These are phyloP conservation scores for Skeletonema menzelii DNA, from an alignment of 108 stramenopile genomes.

Conservation along the genomic window DNA sequence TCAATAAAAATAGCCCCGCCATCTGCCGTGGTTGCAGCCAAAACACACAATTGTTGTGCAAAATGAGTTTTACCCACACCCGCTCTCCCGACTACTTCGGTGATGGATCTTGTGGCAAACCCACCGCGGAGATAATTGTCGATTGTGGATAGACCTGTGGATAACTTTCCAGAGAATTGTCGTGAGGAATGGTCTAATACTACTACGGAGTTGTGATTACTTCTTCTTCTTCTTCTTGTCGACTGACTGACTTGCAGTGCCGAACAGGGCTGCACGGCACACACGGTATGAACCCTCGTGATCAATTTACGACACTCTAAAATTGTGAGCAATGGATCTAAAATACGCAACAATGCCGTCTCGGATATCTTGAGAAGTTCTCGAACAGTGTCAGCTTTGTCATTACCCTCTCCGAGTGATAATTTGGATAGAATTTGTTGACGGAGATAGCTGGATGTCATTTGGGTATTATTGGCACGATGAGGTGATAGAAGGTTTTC, in stretches of 20 bases:
- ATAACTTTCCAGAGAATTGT: constrained; percentile 31
- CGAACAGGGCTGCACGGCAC: constrained; percentile 39
- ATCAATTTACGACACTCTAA: constrained; percentile 53
- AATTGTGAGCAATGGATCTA: constrained; percentile 80
- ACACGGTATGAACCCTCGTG: constrained; percentile 42
- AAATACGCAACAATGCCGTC: constrained; percentile 44
- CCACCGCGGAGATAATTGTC: constrained; percentile 65
- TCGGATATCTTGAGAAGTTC: constrained; percentile 53
- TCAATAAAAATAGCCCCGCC: constrained; percentile 79
- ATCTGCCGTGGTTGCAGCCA: constrained; percentile 53
- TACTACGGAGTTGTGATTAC: not conserved
- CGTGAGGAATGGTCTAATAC: not conserved
- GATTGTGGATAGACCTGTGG: constrained; percentile 59
- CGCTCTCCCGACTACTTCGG: constrained; percentile 77
- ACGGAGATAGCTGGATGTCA: constrained; percentile 17
- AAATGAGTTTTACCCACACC: constrained; percentile 84
- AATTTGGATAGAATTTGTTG: constrained; percentile 37
- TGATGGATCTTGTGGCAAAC: constrained; percentile 62
- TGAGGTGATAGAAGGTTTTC: constrained; percentile 40
- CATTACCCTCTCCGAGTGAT: not conserved
- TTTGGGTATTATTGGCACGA: constrained; percentile 4
- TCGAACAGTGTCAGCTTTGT: constrained; percentile 47
- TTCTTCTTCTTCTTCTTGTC: not conserved
- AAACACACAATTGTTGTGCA: constrained; percentile 67
- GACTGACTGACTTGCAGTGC: constrained; percentile 39